Percentiles rank a stretch among this genome's conserved stretches.
These are phyloP conservation scores for Coniochaeta prunicola DNA, from an alignment of 2,329 filamentous ascomycete genomes.

Conservation along the genomic window DNA sequence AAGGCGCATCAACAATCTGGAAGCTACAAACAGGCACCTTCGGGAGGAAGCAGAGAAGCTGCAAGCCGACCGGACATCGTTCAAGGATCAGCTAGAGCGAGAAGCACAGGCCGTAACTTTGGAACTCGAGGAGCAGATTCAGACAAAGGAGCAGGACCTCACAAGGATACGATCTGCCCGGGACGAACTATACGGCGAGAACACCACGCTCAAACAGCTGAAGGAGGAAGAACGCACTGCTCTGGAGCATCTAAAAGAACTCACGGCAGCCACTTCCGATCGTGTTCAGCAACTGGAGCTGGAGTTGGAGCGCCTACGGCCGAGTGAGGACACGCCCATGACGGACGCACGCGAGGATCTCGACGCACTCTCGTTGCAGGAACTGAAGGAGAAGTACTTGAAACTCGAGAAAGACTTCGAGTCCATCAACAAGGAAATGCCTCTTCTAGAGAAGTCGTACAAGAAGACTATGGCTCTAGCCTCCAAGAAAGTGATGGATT, in stretches of 20 bases:
- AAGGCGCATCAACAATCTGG: conserved; percentile 83
- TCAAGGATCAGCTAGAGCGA: conserved; percentile 71
- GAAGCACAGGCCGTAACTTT: conserved; percentile 66
- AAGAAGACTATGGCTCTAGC: conserved; percentile 81
- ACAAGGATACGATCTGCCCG: conserved; percentile 75
- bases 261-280: conserved; percentile 71
- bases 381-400: conserved; percentile 65
- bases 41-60: conserved; percentile 79
- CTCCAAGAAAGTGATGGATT: conserved; percentile 79
- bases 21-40: conserved; percentile 79
- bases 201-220: conserved; percentile 68
- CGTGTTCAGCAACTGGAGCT: conserved; percentile 76
- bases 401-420: conserved; percentile 74
- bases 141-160: conserved; percentile 75
- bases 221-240: conserved; percentile 70
- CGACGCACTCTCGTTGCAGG: conserved; percentile 57
- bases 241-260: conserved; percentile 67
- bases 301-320: conserved; percentile 66
- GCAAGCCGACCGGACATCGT: conserved; percentile 76
- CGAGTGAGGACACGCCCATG: conserved; percentile 38
- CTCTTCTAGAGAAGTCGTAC: conserved; percentile 84
- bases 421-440: conserved; percentile 79
- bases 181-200: conserved; percentile 80
- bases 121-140: conserved; percentile 77
- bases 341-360: conserved; percentile 37